phyloP scores from a whole-genome alignment of 2,329 filamentous ascomycete genomes.

The Alternaria solani region DNA sequence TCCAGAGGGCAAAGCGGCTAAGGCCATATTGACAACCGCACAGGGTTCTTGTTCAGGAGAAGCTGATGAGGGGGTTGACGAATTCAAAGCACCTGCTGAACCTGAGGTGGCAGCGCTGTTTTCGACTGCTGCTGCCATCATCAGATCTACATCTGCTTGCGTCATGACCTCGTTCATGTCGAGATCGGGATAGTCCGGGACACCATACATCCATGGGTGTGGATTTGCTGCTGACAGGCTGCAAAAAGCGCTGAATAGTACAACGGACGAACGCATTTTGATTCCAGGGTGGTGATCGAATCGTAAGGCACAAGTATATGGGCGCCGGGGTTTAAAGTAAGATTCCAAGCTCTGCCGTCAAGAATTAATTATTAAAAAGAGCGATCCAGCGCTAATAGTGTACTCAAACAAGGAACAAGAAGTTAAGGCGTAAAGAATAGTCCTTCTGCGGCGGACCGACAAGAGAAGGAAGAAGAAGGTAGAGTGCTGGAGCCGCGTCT shows the following conservation, averaged over 20 bases:
- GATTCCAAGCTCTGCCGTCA: not conserved
- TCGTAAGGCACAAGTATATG: not conserved
- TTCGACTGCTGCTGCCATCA: conserved; percentile 26
- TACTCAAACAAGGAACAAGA: conserved; percentile 2
- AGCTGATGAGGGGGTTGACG: conserved; percentile 23
- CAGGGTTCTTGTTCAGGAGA: conserved; percentile 42
- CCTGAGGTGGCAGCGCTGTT: conserved; percentile 21
- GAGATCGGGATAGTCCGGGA: conserved; percentile 39
- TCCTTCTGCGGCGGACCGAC: not conserved
- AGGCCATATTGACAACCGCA: conserved; percentile 38
- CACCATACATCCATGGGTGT: conserved; percentile 46
- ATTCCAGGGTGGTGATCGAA: not conserved
- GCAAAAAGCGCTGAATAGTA: conserved; percentile 31
- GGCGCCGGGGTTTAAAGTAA: not conserved
- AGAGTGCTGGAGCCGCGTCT: conserved; percentile 8
- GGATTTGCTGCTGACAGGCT: conserved; percentile 32
- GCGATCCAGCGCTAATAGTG: conserved; percentile 31
- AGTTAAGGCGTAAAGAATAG: not conserved
- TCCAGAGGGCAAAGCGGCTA: conserved; percentile 37
- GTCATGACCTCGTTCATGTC: conserved; percentile 39
- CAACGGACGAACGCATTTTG: conserved; percentile 31
- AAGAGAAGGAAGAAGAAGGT: conserved; percentile 3
- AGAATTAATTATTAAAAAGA: conserved; percentile 22
- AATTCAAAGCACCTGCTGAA: conserved; percentile 23
- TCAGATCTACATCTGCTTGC: conserved; percentile 29